Base-by-base conservation (phyloP, 495 filamentous ascomycete species). In the Penicillium salamii region DNA sequence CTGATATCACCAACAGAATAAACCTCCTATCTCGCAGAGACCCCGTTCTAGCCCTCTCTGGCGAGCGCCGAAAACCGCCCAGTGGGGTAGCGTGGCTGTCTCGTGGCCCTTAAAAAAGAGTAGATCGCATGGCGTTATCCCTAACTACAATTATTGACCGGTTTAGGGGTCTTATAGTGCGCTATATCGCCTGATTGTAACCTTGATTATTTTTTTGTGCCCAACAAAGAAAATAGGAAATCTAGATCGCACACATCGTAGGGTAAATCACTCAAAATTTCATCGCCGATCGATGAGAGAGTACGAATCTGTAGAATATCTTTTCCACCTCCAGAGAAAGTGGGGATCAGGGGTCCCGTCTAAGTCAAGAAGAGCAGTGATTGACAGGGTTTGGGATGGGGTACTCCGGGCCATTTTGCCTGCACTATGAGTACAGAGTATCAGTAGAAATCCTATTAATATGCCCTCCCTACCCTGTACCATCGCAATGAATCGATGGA, bases 321-420 rank as follows among this genome's bases (percentile, higher is more conserved):
- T 45, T 51, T 43, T 40, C 33, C 18, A 6, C 18, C 20, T 28
- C 33, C 11, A 44, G 17, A 29, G 11, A 42, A 5, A 49, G 51
- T 42, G 51, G 44, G 36, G 15, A 32, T 39, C 13, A 39, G 24
- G 33, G 44, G 29, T 32, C 3, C 11, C 24, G 17, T 43, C 31
- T 32, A 48, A 29, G 9, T 38, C 35, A 1, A 48, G 36, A 47
- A 38, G 19, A 46, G 55, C 13, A 55, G 43, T 45, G 55, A 58
- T 55, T 51, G 52, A 39, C 56, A 49, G 56, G 56, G 49, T 55
- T 42, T 53, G 14, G 5, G 18, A 38, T 43, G 36, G 13, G 13
- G 40, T 4, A 26, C 23, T 26, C 23, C 23, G 23, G 3, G 8
- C 23, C 3, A 26, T 26, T n/a, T n/a, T 26, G 23, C 23, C 8